Percentiles rank a stretch among this genome's conserved stretches.
phyloP scores from a whole-genome alignment of 176 grass and related monocot genomes.

The Rhynchospora breviuscula region DNA sequence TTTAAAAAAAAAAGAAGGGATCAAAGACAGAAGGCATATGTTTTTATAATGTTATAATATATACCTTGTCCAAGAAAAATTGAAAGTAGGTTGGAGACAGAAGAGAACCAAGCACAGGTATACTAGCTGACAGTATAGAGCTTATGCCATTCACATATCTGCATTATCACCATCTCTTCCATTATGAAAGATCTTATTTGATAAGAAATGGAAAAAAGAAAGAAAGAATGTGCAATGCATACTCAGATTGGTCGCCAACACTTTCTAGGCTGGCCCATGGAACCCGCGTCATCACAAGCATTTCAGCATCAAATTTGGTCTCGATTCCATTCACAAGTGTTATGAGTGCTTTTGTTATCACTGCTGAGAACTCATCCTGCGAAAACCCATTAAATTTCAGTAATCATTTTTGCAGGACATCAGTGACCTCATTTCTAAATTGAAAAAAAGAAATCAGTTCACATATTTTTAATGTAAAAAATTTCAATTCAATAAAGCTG shows the following conservation, averaged over 20 bases:
- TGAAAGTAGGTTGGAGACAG: slow-evolving; percentile 95
- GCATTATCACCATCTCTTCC: slow-evolving; percentile 5
- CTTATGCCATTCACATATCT: slow-evolving; percentile 96
- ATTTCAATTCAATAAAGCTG: neutral
- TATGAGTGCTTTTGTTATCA: slow-evolving; percentile 94
- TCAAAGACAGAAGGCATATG: neutral
- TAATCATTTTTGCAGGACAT: neutral
- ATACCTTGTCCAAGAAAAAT: slow-evolving; percentile 99
- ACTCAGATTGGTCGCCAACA: slow-evolving; percentile 98
- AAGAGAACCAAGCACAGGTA: slow-evolving; percentile 77
- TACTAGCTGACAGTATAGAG: slow-evolving; percentile 87
- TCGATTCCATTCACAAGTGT: slow-evolving; percentile 95
- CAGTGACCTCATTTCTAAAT: slow-evolving; percentile 8
- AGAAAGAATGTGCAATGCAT: slow-evolving; percentile 26
- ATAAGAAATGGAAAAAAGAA: slow-evolving; percentile 12
- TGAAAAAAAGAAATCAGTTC: neutral
- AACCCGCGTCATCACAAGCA: slow-evolving; percentile 90
- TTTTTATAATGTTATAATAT: neutral
- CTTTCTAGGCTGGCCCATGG: slow-evolving; percentile 96
- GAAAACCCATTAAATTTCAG: neutral
- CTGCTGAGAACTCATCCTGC: slow-evolving; percentile 93
- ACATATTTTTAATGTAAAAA: neutral
- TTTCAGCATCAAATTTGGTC: slow-evolving; percentile 99
- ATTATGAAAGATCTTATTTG: neutral
- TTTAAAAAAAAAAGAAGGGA: neutral